Evolutionary conservation across 2,329 filamentous ascomycete genomes (phyloP), one percentile per base, ranked within the genome.

Genomic region (Venturia oleaginea): DNA sequence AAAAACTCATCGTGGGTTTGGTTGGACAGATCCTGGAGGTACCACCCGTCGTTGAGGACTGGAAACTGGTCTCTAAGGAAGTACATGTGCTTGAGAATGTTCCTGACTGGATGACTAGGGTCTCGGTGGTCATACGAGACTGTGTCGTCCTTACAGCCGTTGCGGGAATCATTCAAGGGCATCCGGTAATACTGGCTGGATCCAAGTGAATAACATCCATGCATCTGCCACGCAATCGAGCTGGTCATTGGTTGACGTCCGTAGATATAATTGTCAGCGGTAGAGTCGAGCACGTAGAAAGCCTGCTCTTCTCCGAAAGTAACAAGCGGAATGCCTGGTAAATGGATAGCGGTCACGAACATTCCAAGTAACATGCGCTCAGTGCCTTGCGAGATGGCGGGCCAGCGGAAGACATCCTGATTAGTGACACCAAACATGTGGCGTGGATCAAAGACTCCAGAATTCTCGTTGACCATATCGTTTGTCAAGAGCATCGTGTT

Each of bases 301-400:
- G 81, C 82, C 72, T 88, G 86, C 69, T 88, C 86, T 70, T 88
- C 86, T 22, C 86, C 85, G 82, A 84, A 88, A 19, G 83, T 78
- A 19, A 86, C 73, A 37, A 85, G 71, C 0, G 85, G 83, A 37
- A 86, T 84, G 19, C 85, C 85, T 1, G 85, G 85, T 70, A 87
- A 77, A 59, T 84, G 75, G 61, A 87, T 70, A 0, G 83, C 84
- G 0, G 82, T 83, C 55, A 87, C 78, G 68, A 84, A 86, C 19
- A 82, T 76, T 5, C 79, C 85, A 4, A 87, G 72, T 7, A 86
- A 74, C 70, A 84, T 81, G 55, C 82, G 78, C 68, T 86, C 77
- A 0, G 82, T 81, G 4, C 85, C 85, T 65, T 84, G 79, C 43
- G 77, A 75, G 30, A 87, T 76, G 11, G 83, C 79, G 10, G 84